These are phyloP conservation scores for Carpinus fangiana DNA, from an alignment of 306 rosid species.

Conservation along the genomic window DNA sequence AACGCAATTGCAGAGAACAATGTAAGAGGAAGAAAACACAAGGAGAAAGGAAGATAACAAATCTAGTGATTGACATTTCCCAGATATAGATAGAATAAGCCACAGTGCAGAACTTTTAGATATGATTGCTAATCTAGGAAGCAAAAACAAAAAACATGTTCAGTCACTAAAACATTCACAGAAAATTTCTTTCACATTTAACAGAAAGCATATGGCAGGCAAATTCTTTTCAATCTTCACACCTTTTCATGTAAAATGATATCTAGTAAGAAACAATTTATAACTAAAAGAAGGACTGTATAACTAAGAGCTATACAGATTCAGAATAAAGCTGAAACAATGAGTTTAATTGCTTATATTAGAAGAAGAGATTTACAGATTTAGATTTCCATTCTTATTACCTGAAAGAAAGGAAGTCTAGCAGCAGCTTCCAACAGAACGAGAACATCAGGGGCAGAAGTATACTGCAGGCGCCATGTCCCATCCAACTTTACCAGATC, in stretches of 20 bases:
- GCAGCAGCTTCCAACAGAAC: conserved; percentile 84
- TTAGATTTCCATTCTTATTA: conserved; percentile 18
- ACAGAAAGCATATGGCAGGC: conserved; percentile 13
- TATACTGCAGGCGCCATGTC: conserved; percentile 91
- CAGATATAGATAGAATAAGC: not conserved
- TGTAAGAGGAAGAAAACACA: not conserved
- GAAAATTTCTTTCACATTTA: conserved; percentile 3
- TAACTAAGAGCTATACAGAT: not conserved
- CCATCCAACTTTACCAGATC: conserved; percentile 65
- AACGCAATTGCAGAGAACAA: conserved; percentile 14
- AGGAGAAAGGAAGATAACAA: not conserved
- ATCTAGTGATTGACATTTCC: not conserved
- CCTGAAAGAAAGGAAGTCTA: conserved; percentile 86
- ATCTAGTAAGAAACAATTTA: conserved; percentile 13
- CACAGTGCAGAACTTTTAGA: conserved; percentile 6
- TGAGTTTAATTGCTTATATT: not conserved
- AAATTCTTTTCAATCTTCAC: conserved; percentile 9
- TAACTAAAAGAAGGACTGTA: not conserved
- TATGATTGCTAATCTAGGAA: not conserved
- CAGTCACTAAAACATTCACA: conserved; percentile 7
- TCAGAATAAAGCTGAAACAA: conserved; percentile 6
- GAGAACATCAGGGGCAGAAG: conserved; percentile 92
- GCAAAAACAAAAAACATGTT: not conserved
- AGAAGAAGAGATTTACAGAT: conserved; percentile 1
- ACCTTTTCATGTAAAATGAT: not conserved